These are phyloP conservation scores for Byssoonygena ceratinophila DNA, from an alignment of 2,329 filamentous ascomycete species.

Conservation along the genomic window DNA sequence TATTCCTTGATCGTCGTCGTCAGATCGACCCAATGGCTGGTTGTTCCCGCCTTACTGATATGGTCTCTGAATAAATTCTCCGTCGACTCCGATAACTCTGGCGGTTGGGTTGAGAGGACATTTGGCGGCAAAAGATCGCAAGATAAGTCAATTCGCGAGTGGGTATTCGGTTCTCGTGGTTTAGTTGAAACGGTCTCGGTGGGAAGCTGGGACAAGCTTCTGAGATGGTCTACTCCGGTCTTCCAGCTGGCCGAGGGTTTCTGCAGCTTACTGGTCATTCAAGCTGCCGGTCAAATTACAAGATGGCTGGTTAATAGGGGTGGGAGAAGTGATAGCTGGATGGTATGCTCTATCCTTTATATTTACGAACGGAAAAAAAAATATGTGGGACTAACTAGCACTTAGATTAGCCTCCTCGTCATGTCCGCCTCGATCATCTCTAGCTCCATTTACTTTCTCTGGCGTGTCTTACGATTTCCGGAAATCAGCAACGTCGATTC, in stretches of 20 bases:
- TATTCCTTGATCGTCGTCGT: slow-evolving; percentile 59
- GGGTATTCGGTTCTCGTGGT: slow-evolving; percentile 79
- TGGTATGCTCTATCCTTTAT: slow-evolving; percentile 50
- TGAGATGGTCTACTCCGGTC: slow-evolving; percentile 83
- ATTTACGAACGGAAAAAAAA: neutral
- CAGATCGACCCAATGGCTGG: slow-evolving; percentile 69
- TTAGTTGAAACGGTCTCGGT: slow-evolving; percentile 69
- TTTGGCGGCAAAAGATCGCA: slow-evolving; percentile 55
- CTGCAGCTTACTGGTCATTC: slow-evolving; percentile 90
- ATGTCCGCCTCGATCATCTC: slow-evolving; percentile 85
- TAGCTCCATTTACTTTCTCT: slow-evolving; percentile 89
- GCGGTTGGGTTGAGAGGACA: slow-evolving; percentile 71
- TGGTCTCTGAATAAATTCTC: slow-evolving; percentile 95
- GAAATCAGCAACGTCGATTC: slow-evolving; percentile 88
- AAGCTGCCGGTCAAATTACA: slow-evolving; percentile 87
- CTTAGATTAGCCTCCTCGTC: slow-evolving; percentile 73
- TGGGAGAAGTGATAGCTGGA: slow-evolving; percentile 89
- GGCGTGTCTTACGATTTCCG: slow-evolving; percentile 87
- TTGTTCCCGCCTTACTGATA: slow-evolving; percentile 77
- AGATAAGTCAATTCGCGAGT: slow-evolving; percentile 61
- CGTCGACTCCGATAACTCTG: slow-evolving; percentile 60
- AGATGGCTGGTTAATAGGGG: slow-evolving; percentile 82
- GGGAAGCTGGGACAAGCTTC: slow-evolving; percentile 75
- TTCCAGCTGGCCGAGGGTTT: slow-evolving; percentile 95
- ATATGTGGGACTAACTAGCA: slow-evolving; percentile 2